A percentile compares a stretch with the other conserved stretches of the same genome.
Evolutionary conservation across 805 yeast genomes (phyloP).

Genomic region (Tetrapisispora namnaoensis): DNA sequence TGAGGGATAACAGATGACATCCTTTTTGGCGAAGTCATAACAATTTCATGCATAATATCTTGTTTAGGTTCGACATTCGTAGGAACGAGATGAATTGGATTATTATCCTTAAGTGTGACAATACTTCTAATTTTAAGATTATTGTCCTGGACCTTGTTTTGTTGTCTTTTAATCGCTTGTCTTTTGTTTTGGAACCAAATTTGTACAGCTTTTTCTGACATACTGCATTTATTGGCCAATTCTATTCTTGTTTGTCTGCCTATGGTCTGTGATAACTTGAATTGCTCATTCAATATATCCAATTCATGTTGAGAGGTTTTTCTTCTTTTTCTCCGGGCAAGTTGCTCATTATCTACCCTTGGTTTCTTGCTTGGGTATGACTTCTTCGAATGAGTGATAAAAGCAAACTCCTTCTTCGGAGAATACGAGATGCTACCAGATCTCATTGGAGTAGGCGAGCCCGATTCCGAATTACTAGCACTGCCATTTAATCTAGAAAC

Average conservation of each 20-base stretch:
- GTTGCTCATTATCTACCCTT: slow-evolving; percentile 72
- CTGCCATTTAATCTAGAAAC: background rate
- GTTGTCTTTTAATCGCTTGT: slow-evolving; percentile 60
- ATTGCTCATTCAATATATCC: slow-evolving; percentile 70
- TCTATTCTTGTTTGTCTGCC: slow-evolving; percentile 62
- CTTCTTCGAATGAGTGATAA: slow-evolving; percentile 85
- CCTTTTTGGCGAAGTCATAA: slow-evolving; percentile 1
- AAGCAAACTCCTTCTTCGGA: slow-evolving; percentile 52
- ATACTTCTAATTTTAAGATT: background rate
- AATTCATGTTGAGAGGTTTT: slow-evolving; percentile 87
- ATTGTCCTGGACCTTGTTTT: slow-evolving; percentile 1
- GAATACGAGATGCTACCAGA: slow-evolving; percentile 3
- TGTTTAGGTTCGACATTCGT: background rate
- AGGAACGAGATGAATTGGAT: background rate
- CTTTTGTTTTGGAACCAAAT: slow-evolving; percentile 97
- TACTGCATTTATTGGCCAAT: slow-evolving; percentile 70
- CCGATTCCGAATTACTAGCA: background rate
- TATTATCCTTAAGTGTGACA: background rate
- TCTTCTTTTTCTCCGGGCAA: slow-evolving; percentile 90
- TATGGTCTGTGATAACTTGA: slow-evolving; percentile 70
- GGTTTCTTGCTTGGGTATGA: slow-evolving; percentile 81
- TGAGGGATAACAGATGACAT: background rate
- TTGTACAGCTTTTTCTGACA: slow-evolving; percentile 96
- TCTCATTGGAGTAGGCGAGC: slow-evolving; percentile 1
- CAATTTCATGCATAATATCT: background rate